Evolutionary conservation across 78 protist genomes (phyloP).

Genomic region (Dictyostelium firmibasis): DNA sequence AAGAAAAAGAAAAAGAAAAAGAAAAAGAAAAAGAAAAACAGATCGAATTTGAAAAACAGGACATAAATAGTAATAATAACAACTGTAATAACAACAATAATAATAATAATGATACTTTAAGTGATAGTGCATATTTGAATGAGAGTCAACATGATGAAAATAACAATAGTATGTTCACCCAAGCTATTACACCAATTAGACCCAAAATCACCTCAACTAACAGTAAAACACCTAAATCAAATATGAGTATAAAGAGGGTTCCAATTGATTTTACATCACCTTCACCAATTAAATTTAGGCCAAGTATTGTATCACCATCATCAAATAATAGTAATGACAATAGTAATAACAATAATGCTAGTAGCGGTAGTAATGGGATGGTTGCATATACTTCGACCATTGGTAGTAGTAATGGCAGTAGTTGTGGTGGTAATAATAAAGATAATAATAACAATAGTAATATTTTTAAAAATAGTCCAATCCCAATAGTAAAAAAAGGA

Average conservation of each 20-base stretch:
- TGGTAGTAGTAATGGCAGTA: too few relatives aligned
- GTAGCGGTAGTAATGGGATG: not conserved
- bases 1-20: not conserved
- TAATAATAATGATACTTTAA: not conserved
- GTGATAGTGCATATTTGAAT: not conserved
- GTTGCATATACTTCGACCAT: not conserved
- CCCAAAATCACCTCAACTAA: not conserved
- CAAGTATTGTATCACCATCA: not conserved
- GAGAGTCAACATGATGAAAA: not conserved
- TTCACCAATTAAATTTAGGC: constrained; percentile 6
- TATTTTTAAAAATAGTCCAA: not conserved
- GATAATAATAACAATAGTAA: not conserved
- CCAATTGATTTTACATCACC: not conserved
- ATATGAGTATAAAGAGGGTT: not conserved
- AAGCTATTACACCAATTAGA: constrained; percentile 28
- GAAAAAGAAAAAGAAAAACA: not conserved
- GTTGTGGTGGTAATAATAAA: not conserved
- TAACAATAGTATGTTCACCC: not conserved
- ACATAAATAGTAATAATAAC: not conserved
- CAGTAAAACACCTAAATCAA: not conserved
- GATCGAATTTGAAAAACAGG: not conserved
- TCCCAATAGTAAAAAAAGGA: not conserved
- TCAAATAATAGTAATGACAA: not conserved
- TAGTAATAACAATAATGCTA: too few relatives aligned
- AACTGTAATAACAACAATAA: not conserved